phyloP scores from a whole-genome alignment of 139 green algal genomes.

The Asterochloris sp. region DNA sequence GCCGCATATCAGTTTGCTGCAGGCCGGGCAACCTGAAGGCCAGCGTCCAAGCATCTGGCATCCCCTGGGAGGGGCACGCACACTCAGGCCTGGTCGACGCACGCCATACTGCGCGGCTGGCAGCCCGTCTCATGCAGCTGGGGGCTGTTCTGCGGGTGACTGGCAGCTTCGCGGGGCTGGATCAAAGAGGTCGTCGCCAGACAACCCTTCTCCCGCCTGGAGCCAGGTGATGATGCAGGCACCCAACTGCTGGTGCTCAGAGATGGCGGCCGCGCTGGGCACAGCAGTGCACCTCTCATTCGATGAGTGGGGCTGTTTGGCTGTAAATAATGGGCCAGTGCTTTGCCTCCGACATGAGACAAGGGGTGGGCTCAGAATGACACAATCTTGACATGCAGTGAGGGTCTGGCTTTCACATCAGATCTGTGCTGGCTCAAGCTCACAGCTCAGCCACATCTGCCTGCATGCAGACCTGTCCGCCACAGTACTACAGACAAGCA shows the following conservation, averaged over 20 bases:
- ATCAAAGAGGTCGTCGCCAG: neutral
- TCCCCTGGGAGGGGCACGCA: conserved; percentile 39
- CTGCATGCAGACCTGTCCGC: neutral
- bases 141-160: conserved; percentile 31
- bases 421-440: neutral
- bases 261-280: neutral
- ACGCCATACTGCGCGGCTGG: conserved; percentile 41
- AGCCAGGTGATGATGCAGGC: neutral
- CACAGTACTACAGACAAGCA: neutral
- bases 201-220: conserved; percentile 1
- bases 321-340: neutral
- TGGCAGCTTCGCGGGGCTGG: conserved; percentile 14
- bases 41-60: conserved; percentile 28
- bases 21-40: conserved; percentile 1
- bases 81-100: conserved; percentile 47
- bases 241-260: neutral
- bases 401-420: neutral
- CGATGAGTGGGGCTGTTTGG: neutral
- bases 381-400: neutral
- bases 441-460: neutral
- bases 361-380: neutral
- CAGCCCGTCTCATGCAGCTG: conserved; percentile 31
- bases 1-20: neutral
- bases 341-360: neutral
- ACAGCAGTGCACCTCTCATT: neutral